Conservation (phyloP, 352 stramenopile species). For the Globisporangium echinulatum region DNA sequence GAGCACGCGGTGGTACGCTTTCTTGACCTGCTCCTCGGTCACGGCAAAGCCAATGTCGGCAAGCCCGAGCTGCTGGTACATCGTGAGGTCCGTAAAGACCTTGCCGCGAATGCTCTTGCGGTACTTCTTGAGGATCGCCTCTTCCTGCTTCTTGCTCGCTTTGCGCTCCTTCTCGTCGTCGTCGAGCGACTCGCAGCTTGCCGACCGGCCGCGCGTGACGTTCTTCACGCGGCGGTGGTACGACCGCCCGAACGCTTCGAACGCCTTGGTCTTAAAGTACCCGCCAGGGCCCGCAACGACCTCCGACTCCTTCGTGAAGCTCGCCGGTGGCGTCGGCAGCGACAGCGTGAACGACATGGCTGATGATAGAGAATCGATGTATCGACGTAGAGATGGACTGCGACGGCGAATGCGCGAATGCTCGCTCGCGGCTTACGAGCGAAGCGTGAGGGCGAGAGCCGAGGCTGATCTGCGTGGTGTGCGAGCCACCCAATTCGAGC, state of each 20-base stretch:
- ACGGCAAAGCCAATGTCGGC: constrained; percentile 73
- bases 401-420: not conserved
- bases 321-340: constrained; percentile 46
- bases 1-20: constrained; percentile 83
- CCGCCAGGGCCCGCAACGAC: constrained; percentile 53
- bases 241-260: constrained; percentile 64
- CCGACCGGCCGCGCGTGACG: constrained; percentile 61
- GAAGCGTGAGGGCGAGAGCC: not conserved
- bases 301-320: constrained; percentile 44
- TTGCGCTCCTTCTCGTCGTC: constrained; percentile 54
- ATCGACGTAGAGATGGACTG: too few relatives aligned
- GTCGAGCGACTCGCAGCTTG: constrained; percentile 70
- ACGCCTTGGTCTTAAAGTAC: constrained; percentile 71
- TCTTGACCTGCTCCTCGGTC: constrained; percentile 82
- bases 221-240: constrained; percentile 76
- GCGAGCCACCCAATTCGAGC: not conserved
- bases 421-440: not conserved
- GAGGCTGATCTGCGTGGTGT: not conserved
- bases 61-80: constrained; percentile 83
- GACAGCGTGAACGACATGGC: constrained; percentile 45
- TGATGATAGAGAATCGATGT: too few relatives aligned
- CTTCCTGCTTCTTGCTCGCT: constrained; percentile 60
- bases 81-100: constrained; percentile 77
- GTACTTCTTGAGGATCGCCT: constrained; percentile 69
- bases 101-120: constrained; percentile 74